Evolutionary conservation across 129 eudicot genomes (phyloP).

Genomic region (Centella asiatica): DNA sequence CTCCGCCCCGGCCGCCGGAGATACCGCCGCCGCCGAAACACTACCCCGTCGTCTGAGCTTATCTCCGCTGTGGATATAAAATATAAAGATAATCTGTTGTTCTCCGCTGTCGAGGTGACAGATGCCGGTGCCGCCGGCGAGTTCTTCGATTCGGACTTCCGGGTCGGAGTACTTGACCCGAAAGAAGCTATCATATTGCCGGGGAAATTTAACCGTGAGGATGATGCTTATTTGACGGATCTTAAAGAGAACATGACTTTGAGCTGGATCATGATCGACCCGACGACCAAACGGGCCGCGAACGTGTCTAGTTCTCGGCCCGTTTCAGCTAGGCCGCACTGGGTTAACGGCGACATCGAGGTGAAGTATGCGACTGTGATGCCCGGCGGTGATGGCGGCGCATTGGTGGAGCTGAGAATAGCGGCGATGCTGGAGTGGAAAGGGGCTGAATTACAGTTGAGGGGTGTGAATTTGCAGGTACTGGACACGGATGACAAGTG

Average conservation of each 20-base stretch:
- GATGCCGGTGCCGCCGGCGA: conserved; percentile 5
- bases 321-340: conserved; percentile 18
- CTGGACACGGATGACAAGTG: conserved; percentile 12
- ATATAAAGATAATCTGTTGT: conserved; percentile 15
- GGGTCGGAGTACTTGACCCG: conserved; percentile 9
- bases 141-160: conserved; percentile 10
- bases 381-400: neutral
- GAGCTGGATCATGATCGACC: conserved; percentile 40
- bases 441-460: conserved; percentile 11
- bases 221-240: neutral
- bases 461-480: conserved; percentile 12
- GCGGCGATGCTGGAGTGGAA: conserved; percentile 17
- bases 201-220: neutral
- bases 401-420: conserved; percentile 16
- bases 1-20: too few relatives aligned
- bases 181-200: neutral
- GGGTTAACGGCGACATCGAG: conserved; percentile 18
- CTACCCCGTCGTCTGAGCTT: too few relatives aligned
- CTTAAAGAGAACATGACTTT: conserved; percentile 16
- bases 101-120: conserved; percentile 18
- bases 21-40: too few relatives aligned
- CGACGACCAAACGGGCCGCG: conserved; percentile 19
- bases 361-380: conserved; percentile 17
- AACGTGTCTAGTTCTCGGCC: conserved; percentile 29
- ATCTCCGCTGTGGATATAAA: conserved; percentile 35